These are phyloP conservation scores for Plasmopara muralis DNA, from an alignment of 352 stramenopile species.

Conservation along the genomic window DNA sequence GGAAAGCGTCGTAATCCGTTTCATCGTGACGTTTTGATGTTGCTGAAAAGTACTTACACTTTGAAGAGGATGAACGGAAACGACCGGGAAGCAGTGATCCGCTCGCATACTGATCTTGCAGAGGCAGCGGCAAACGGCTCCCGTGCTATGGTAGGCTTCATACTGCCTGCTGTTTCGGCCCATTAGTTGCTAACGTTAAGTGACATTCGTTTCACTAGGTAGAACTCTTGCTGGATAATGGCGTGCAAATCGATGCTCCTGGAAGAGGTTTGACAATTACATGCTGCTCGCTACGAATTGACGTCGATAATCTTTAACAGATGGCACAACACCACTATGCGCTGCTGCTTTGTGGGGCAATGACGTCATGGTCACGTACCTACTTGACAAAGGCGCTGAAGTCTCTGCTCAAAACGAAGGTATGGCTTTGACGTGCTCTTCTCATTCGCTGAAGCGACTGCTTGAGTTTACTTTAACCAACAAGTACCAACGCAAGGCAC, in stretches of 20 bases:
- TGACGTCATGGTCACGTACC: slow-evolving; percentile 51
- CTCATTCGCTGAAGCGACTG: background rate
- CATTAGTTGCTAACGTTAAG: background rate
- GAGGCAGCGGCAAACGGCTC: slow-evolving; percentile 58
- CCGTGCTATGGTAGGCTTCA: slow-evolving; percentile 38
- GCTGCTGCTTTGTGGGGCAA: slow-evolving; percentile 59
- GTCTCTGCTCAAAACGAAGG: slow-evolving; percentile 51
- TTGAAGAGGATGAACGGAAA: slow-evolving; percentile 20
- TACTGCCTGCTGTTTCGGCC: background rate
- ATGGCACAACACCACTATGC: slow-evolving; percentile 58
- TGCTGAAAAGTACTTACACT: too few relatives aligned
- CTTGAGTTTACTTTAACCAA: background rate
- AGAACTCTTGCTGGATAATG: slow-evolving; percentile 53
- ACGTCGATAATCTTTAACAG: slow-evolving; percentile 16
- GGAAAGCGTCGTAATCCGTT: too few relatives aligned
- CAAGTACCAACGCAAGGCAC: slow-evolving; percentile 26
- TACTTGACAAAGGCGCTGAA: slow-evolving; percentile 49
- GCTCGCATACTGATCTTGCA: slow-evolving; percentile 55
- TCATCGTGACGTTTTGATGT: too few relatives aligned
- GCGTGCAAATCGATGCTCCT: slow-evolving; percentile 39
- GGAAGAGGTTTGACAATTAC: slow-evolving; percentile 31
- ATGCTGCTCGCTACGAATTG: background rate
- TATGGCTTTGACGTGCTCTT: slow-evolving; percentile 7
- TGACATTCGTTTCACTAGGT: slow-evolving; percentile 21
- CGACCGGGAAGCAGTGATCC: slow-evolving; percentile 40